Percentiles rank a stretch among this genome's conserved stretches.
Evolutionary conservation across 768 basidiomycete genomes (phyloP).

Genomic region (Dentipellis fragilis): DNA sequence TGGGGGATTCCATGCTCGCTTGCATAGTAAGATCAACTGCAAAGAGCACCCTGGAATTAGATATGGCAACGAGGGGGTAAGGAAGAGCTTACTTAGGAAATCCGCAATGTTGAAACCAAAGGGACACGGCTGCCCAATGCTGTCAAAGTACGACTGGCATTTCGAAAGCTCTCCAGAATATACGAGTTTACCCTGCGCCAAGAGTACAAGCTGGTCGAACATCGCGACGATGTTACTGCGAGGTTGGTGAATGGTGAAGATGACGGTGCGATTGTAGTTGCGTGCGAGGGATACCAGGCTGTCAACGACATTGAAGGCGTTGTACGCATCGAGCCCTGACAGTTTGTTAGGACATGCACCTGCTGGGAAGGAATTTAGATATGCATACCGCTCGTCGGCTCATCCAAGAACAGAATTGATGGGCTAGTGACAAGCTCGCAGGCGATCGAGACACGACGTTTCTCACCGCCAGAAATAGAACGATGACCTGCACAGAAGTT

Average conservation of each 20-base stretch:
- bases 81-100: slow-evolving; percentile 67
- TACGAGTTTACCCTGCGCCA: slow-evolving; percentile 75
- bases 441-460: slow-evolving; percentile 92
- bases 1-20: slow-evolving; percentile 28
- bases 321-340: slow-evolving; percentile 85
- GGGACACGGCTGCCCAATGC: slow-evolving; percentile 78
- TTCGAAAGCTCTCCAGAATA: slow-evolving; percentile 72
- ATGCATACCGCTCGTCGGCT: slow-evolving; percentile 83
- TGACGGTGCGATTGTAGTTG: slow-evolving; percentile 87
- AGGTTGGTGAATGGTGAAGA: slow-evolving; percentile 98
- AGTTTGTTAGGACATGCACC: background rate
- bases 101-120: slow-evolving; percentile 96
- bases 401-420: slow-evolving; percentile 92
- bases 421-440: slow-evolving; percentile 97
- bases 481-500: slow-evolving; percentile 47
- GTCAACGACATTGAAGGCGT: slow-evolving; percentile 91
- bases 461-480: slow-evolving; percentile 96
- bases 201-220: slow-evolving; percentile 84
- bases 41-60: background rate
- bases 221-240: slow-evolving; percentile 94
- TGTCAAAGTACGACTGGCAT: slow-evolving; percentile 74
- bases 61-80: background rate
- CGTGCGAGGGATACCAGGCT: slow-evolving; percentile 76
- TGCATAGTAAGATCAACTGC: slow-evolving; percentile 36
- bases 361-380: background rate